Percentiles rank a stretch among this genome's conserved stretches.
Conservation (phyloP, 345 rosid genomes). For the Citrus maxima region DNA sequence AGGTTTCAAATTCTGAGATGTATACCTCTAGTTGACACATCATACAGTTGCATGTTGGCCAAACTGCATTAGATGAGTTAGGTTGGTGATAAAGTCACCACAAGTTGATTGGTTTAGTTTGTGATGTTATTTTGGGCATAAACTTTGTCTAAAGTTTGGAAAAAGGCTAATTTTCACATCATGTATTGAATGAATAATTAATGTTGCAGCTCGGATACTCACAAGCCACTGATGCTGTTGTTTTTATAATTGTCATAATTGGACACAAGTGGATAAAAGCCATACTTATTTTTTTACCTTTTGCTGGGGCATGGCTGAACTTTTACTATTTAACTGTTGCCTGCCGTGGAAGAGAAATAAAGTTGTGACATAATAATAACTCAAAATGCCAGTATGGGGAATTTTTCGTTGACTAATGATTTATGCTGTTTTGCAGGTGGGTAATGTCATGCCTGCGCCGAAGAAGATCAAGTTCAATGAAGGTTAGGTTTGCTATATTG, state of each 20-base stretch:
- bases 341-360: neutral
- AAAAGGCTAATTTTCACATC: neutral
- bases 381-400: neutral
- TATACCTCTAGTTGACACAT: neutral
- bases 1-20: neutral
- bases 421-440: constrained; percentile 48
- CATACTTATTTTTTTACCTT: neutral
- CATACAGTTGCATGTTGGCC: neutral
- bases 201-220: neutral
- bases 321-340: neutral
- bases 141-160: neutral
- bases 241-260: neutral
- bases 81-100: neutral
- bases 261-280: neutral
- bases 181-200: neutral
- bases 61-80: neutral
- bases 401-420: neutral
- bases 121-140: neutral
- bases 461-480: constrained; percentile 80
- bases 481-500: constrained; percentile 31
- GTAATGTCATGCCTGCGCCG: constrained; percentile 44
- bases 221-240: no score
- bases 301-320: neutral
- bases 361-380: neutral
- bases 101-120: neutral